Conservation (phyloP, 2,329 filamentous ascomycete species). For the Diaporthe vaccinii region DNA sequence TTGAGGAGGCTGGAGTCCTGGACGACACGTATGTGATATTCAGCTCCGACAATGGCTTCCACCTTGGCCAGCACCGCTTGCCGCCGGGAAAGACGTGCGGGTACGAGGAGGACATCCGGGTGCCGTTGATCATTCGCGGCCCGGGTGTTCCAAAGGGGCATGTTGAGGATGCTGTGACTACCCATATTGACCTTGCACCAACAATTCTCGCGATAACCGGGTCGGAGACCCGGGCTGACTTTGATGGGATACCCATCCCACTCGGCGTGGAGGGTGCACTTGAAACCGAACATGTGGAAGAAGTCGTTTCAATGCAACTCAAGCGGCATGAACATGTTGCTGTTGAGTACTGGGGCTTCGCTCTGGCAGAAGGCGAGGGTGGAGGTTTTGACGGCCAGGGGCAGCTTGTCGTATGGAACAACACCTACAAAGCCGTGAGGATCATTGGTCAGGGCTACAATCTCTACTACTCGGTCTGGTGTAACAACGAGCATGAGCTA, state of each 20-base stretch:
- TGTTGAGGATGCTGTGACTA: conserved; percentile 63
- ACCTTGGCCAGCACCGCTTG: conserved; percentile 70
- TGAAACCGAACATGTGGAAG: fast-evolving
- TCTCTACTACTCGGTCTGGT: conserved; percentile 75
- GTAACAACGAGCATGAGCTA: conserved; percentile 73
- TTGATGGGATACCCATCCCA: conserved; percentile 69
- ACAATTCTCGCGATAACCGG: conserved; percentile 66
- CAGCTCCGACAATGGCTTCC: conserved; percentile 71
- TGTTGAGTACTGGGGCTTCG: conserved; percentile 61
- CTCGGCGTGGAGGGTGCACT: neutral
- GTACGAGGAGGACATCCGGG: conserved; percentile 71
- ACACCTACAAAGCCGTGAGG: conserved; percentile 68
- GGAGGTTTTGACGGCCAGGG: conserved; percentile 39
- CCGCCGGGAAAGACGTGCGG: conserved; percentile 70
- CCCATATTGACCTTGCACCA: conserved; percentile 74
- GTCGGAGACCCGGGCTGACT: conserved; percentile 59
- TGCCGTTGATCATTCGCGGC: conserved; percentile 71
- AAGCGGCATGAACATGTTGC: conserved; percentile 61
- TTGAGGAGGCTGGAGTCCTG: conserved; percentile 68
- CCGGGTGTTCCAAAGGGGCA: conserved; percentile 63
- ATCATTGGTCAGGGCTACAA: conserved; percentile 65
- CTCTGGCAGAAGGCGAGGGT: conserved; percentile 49
- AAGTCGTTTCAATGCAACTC: neutral
- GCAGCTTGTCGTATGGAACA: conserved; percentile 28
- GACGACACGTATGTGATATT: conserved; percentile 72